Percentiles rank a stretch among this genome's conserved stretches.
Evolutionary conservation across 768 basidiomycete genomes (phyloP).

Genomic region (Mycena alexandri): DNA sequence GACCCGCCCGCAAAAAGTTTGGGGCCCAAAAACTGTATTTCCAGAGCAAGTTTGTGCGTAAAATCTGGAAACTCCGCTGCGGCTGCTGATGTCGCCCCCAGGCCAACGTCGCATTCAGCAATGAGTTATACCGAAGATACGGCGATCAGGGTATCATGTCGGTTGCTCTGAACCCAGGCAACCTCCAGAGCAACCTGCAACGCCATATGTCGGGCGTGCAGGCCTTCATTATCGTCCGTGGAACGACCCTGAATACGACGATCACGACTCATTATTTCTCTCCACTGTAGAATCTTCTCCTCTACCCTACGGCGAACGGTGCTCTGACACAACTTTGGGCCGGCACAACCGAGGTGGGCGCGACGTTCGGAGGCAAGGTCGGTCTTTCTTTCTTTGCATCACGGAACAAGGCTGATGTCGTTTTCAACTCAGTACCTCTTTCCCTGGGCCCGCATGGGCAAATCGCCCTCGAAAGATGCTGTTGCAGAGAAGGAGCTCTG

Average conservation of each 20-base stretch:
- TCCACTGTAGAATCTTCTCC: conserved; percentile 10
- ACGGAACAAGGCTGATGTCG: neutral
- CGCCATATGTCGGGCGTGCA: conserved; percentile 12
- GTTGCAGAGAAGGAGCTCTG: conserved; percentile 52
- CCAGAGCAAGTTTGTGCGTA: conserved; percentile 42
- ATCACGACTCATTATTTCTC: neutral
- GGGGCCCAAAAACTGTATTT: conserved; percentile 26
- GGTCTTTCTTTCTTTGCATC: conserved; percentile 25
- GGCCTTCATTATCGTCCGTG: conserved; percentile 8
- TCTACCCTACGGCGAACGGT: conserved; percentile 53
- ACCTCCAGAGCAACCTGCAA: conserved; percentile 26
- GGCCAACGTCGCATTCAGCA: conserved; percentile 60
- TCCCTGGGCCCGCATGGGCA: conserved; percentile 56
- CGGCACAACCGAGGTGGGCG: conserved; percentile 58
- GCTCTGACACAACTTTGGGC: conserved; percentile 65
- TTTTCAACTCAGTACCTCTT: conserved; percentile 49
- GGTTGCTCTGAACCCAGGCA: conserved; percentile 57
- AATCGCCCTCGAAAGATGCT: conserved; percentile 36
- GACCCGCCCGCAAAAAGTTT: conserved; percentile 36
- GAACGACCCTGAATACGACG: too few species aligned
- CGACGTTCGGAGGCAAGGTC: conserved; percentile 58
- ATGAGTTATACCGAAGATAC: conserved; percentile 58
- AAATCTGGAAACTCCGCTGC: neutral
- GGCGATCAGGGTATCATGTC: conserved; percentile 57
- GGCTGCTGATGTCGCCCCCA: conserved; percentile 32